Conservation (phyloP, 2,329 filamentous ascomycete genomes). For the Fulvia fulva region DNA sequence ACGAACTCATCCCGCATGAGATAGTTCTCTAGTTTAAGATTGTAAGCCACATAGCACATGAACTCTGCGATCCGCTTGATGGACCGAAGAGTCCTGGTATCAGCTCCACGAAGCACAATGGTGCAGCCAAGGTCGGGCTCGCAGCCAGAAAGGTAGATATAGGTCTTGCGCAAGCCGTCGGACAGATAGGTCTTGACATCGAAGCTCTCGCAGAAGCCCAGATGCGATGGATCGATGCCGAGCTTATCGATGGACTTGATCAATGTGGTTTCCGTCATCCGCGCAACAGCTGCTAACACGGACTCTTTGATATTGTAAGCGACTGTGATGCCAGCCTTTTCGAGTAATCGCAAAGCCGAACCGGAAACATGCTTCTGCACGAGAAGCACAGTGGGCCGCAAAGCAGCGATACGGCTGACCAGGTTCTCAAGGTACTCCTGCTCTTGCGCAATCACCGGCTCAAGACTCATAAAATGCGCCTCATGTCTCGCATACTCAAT, state of each 20-base stretch:
- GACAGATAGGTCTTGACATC: conserved; percentile 95
- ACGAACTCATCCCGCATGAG: conserved; percentile 91
- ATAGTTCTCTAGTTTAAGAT: conserved; percentile 90
- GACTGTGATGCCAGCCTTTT: conserved; percentile 85
- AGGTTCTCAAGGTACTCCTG: conserved; percentile 88
- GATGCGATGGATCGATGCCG: conserved; percentile 66
- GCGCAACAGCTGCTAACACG: conserved; percentile 88
- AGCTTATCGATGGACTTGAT: conserved; percentile 95
- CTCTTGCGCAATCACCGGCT: conserved; percentile 95
- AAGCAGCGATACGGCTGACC: conserved; percentile 82
- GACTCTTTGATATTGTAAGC: conserved; percentile 96
- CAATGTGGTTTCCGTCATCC: conserved; percentile 86
- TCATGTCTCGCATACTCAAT: conserved; percentile 94
- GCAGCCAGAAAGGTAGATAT: conserved; percentile 90
- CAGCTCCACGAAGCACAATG: conserved; percentile 81
- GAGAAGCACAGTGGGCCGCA: conserved; percentile 81
- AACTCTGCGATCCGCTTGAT: conserved; percentile 96
- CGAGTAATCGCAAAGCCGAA: conserved; percentile 80
- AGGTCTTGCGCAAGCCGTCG: conserved; percentile 81
- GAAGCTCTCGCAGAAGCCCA: conserved; percentile 79
- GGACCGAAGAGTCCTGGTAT: conserved; percentile 64
- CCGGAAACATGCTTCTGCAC: conserved; percentile 91
- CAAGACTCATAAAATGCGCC: conserved; percentile 94
- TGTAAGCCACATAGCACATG: conserved; percentile 99
- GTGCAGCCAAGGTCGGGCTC: conserved; percentile 88